A percentile compares a stretch with the other conserved stretches of the same genome.
phyloP scores from a whole-genome alignment of 129 eudicot species.

The sunflower (Helianthus annuus) region DNA sequence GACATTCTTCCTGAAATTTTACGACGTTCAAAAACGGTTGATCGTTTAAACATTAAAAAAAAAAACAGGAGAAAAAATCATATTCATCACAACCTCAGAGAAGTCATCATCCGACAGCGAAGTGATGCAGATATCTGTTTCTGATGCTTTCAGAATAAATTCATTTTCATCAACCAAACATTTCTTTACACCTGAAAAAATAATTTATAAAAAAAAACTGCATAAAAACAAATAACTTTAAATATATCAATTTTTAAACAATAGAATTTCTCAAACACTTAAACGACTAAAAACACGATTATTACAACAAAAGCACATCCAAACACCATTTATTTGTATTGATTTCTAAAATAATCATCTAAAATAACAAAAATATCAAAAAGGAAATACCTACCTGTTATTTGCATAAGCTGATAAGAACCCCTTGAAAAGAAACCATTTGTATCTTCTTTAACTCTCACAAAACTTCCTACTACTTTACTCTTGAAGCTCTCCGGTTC shows the following conservation, averaged over 20 bases:
- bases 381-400: conserved; percentile 68
- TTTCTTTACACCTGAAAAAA: conserved; percentile 48
- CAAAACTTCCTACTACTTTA: conserved; percentile 71
- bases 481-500: conserved; percentile 60
- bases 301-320: neutral
- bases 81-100: conserved; percentile 41
- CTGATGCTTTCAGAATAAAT: conserved; percentile 43
- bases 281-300: neutral
- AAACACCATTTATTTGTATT: neutral
- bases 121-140: conserved; percentile 44
- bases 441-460: conserved; percentile 60
- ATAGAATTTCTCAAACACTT: neutral
- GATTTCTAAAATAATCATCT: neutral
- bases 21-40: conserved; percentile 17
- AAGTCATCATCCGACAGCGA: conserved; percentile 69
- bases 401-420: conserved; percentile 63
- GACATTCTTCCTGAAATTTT: conserved; percentile 64
- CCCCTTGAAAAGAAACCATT: conserved; percentile 41
- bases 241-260: neutral
- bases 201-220: conserved; percentile 3
- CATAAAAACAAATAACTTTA: neutral
- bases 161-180: conserved; percentile 33
- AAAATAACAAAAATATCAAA: neutral
- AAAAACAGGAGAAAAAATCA: neutral
- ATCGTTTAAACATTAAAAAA: neutral